A percentile compares a stretch with the other conserved stretches of the same genome.
Evolutionary conservation across 768 basidiomycete genomes (phyloP).

Genomic region (Coprinopsis marcescibilis): DNA sequence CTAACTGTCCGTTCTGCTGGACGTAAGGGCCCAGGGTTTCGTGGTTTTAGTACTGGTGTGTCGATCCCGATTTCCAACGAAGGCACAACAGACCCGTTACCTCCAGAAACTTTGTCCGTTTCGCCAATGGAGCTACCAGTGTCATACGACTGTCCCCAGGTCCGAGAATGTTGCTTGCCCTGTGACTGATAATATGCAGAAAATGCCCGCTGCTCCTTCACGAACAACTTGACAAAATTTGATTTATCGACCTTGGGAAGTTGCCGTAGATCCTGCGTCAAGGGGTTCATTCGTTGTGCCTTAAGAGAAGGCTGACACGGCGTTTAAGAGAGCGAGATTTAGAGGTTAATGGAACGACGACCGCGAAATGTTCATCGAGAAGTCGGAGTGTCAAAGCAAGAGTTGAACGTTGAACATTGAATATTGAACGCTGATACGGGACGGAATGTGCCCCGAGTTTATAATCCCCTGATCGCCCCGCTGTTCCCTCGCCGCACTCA

Average conservation of each 20-base stretch:
- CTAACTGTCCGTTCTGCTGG: no score
- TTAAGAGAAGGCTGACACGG: no score
- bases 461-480: no score
- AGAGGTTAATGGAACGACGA: no score
- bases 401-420: no score
- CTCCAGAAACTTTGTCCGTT: background rate
- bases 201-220: conserved; percentile 44
- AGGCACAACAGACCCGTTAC: conserved; percentile 5
- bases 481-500: no score
- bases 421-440: no score
- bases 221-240: background rate
- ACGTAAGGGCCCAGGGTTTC: conserved; percentile 15
- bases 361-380: no score
- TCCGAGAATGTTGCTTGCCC: conserved; percentile 25
- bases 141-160: conserved; percentile 23
- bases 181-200: conserved; percentile 38
- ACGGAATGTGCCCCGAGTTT: no score
- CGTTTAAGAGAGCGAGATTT: no score
- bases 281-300: conserved; percentile 6
- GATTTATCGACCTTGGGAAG: conserved; percentile 4
- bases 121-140: background rate
- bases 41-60: conserved; percentile 53
- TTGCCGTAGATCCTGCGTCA: background rate
- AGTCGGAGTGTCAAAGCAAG: no score
- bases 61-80: conserved; percentile 33